These are phyloP conservation scores for Crithidia sp. DNA, from an alignment of 208 protist genomes.

Conservation along the genomic window DNA sequence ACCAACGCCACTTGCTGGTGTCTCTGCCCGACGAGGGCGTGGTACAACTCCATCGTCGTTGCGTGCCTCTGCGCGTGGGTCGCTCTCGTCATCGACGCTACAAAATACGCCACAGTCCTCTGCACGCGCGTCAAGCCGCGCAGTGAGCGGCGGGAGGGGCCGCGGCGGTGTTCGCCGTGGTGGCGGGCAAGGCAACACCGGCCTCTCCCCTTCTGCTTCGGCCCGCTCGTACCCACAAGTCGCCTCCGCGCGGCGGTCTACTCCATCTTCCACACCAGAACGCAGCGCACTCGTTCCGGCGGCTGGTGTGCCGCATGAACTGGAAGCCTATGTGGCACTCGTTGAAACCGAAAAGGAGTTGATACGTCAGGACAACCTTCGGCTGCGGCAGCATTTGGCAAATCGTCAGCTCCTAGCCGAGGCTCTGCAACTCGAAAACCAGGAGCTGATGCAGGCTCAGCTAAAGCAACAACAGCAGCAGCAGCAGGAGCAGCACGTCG, in stretches of 20 bases:
- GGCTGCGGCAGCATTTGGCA: constrained; percentile 19
- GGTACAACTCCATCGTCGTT: too few relatives aligned
- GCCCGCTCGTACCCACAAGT: too few relatives aligned
- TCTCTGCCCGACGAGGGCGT: too few relatives aligned
- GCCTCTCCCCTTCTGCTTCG: too few relatives aligned
- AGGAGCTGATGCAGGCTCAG: constrained; percentile 2
- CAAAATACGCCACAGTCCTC: too few relatives aligned
- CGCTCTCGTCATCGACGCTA: too few relatives aligned
- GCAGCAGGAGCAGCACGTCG: too few relatives aligned
- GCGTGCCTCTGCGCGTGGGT: too few relatives aligned
- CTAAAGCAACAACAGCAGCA: background rate
- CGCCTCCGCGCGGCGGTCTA: background rate
- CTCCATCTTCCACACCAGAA: background rate
- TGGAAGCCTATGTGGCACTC: constrained; percentile 1
- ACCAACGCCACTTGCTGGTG: too few relatives aligned
- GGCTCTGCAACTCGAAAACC: constrained; percentile 17
- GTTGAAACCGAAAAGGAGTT: constrained; percentile 7
- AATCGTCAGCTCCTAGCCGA: constrained; percentile 20
- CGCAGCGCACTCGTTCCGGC: background rate
- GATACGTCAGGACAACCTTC: constrained; percentile 15
- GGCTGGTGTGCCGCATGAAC: background rate
- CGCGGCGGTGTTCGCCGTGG: background rate
- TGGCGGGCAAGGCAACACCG: background rate
- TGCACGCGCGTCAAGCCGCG: too few relatives aligned
- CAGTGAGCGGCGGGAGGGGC: too few relatives aligned